Evolutionary conservation across 129 eudicot genomes (phyloP), one percentile per base, ranked within the genome.

Genomic region (Arctium lappa): DNA sequence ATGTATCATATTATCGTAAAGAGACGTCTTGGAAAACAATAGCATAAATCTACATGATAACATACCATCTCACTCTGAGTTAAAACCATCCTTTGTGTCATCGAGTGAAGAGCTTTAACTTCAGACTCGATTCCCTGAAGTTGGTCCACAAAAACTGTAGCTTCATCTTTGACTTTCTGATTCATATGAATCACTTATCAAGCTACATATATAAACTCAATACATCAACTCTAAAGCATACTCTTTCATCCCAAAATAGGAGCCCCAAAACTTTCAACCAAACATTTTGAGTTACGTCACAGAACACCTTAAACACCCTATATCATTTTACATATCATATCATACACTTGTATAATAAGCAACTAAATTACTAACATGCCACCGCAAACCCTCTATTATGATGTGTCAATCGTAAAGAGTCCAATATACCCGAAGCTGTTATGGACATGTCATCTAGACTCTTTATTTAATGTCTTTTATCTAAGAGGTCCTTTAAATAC

Each of bases 61-160:
- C 87, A 73, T 72, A 95, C 99, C 99, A 95, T 95, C 74, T 95
- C 99, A 79, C 93, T 83, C 78, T 91, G 98, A 81, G 93, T 95
- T 74, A 95, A 87, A 84, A 95, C 85, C 98, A 95, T 93, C 74
- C 99, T 91, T 75, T 91, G 98, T 69, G 99, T 93, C 99, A 95
- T 93, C 6, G 89, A 84, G 84, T 89, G 93, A 50, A 95, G 90
- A 80, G 92, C 86, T 86, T 88, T 90, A 73, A 95, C 98, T 86
- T 95, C 98, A 80, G 94, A 86, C 79, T 90, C 94, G 29, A 91
- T 89, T 78, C 81, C 90, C 78, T 88, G 91, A 63, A 95, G 93
- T 83, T 92, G 95, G 70, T 89, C 92, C 73, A 85, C 80, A 80
- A 88, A 87, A 75, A 87, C 90, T 75, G 87, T 85, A 44, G 90